A percentile compares a stretch with the other conserved stretches of the same genome.
phyloP scores from a whole-genome alignment of 768 basidiomycete species.

The Mrakia blollopis region DNA sequence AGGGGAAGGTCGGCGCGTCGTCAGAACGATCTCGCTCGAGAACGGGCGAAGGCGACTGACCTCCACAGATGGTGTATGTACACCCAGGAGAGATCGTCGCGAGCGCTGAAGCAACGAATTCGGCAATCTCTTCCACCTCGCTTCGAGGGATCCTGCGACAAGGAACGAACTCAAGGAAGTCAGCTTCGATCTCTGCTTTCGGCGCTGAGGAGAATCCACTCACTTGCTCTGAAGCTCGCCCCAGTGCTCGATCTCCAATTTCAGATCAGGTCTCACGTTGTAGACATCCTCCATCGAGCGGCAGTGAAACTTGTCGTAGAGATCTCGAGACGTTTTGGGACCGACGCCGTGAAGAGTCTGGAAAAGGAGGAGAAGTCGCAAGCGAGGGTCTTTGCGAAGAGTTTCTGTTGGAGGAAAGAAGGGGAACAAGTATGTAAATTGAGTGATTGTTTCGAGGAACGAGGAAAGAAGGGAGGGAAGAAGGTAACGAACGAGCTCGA shows the following conservation, averaged over 20 bases:
- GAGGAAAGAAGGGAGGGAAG: neutral
- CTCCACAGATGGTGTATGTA: conserved; percentile 70
- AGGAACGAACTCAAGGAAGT: conserved; percentile 5
- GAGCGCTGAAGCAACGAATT: conserved; percentile 63
- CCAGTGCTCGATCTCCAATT: conserved; percentile 58
- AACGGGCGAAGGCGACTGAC: conserved; percentile 47
- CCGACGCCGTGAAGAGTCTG: conserved; percentile 69
- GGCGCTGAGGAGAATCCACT: conserved; percentile 32
- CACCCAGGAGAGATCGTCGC: conserved; percentile 61
- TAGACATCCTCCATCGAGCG: conserved; percentile 62
- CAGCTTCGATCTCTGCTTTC: conserved; percentile 9
- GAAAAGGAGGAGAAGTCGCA: conserved; percentile 56
- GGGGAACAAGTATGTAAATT: neutral
- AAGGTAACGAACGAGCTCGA: neutral
- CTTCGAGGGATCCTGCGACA: conserved; percentile 60
- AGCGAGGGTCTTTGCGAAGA: conserved; percentile 53
- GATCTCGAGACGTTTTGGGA: conserved; percentile 58
- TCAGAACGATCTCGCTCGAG: neutral
- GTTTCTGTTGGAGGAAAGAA: conserved; percentile 46
- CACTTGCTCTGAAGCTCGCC: conserved; percentile 52
- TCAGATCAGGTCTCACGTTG: conserved; percentile 45
- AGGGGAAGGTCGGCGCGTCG: neutral
- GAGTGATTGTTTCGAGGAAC: neutral
- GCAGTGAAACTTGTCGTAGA: conserved; percentile 58
- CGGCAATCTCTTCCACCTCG: conserved; percentile 75